Base-by-base conservation (phyloP, 2,329 filamentous ascomycete species). In the Trichoderma endophyticum region DNA sequence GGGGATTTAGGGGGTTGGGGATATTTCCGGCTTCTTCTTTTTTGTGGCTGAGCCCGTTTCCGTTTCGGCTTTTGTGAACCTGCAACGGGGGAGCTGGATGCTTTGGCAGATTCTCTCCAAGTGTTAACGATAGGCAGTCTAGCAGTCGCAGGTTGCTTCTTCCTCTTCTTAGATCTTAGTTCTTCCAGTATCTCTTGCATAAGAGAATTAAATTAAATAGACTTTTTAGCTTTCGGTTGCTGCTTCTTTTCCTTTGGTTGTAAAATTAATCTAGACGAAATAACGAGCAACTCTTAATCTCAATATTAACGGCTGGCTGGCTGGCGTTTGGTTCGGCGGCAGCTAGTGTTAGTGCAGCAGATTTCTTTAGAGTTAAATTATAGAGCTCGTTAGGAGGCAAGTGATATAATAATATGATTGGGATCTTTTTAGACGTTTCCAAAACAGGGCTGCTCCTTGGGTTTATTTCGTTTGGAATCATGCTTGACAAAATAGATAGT, bases 181-280 rank as follows among this genome's bases (percentile, higher is more conserved):
- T 34, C 32, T 34, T 32, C 11, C 26, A 5, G 77, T 73, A 80
- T 73, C 7, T 76, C 72, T 12, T 79, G 76, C 8, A 77, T 82
- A 1, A 64, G 21, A 9, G 77, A 74, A 64, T 82, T 77, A n/a
- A 82, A 81, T 5, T 77, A 70, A 2, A 83, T 67, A 1, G 81
- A 78, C 77, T 67, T 69, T 59, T 83, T 83, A 2, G 80, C 75
- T 30, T 79, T 75, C 73, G 82, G 81, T 63, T 76, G 81, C n/a
- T 75, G n/a, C 32, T 75, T 43, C 60, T 73, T 71, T 15, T 24
- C 39, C 8, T 51, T 57, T 4, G 28, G n/a, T 6, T 34, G n/a
- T 7, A 28, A 59, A 18, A 21, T 3, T 4, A 39, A 7, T 26
- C 32, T 18, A 3, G 30, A 34, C 32, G 32, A 12, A 11, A 34